These are phyloP conservation scores for Trichoderma reesei DNA, from an alignment of 495 filamentous ascomycete species.

Conservation along the genomic window DNA sequence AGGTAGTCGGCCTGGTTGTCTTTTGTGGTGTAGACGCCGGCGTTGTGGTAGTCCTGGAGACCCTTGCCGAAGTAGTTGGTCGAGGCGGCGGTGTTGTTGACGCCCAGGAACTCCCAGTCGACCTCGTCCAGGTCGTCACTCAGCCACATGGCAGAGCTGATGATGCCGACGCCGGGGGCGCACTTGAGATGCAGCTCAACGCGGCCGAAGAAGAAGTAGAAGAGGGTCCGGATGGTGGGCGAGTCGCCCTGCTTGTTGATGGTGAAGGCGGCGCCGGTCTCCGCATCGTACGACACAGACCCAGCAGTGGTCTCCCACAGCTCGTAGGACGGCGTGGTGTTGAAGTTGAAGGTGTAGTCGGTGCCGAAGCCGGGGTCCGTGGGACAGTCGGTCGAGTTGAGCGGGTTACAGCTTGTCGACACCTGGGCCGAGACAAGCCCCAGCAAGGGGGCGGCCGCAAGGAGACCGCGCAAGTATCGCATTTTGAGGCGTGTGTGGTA, in stretches of 20 bases:
- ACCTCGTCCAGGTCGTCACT: constrained; percentile 85
- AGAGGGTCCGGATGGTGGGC: constrained; percentile 62
- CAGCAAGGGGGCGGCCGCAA: constrained; percentile 32
- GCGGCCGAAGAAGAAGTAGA: constrained; percentile 71
- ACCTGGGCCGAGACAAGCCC: constrained; percentile 48
- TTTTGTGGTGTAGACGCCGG: constrained; percentile 44
- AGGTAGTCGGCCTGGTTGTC: constrained; percentile 46
- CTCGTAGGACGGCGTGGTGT: constrained; percentile 46
- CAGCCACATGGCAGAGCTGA: constrained; percentile 74
- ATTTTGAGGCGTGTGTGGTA: background rate
- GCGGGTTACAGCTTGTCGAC: constrained; percentile 57
- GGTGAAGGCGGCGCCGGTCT: constrained; percentile 58
- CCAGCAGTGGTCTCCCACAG: constrained; percentile 56
- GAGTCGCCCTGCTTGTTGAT: constrained; percentile 61
- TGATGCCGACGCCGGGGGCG: constrained; percentile 61
- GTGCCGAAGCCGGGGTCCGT: constrained; percentile 53
- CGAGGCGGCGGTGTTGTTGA: constrained; percentile 49
- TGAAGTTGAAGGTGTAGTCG: constrained; percentile 50
- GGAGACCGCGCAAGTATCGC: constrained; percentile 18
- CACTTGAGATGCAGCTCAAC: constrained; percentile 65
- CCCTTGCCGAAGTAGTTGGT: constrained; percentile 89
- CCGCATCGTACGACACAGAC: constrained; percentile 40
- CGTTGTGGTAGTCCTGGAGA: constrained; percentile 43
- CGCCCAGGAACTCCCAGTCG: constrained; percentile 80
- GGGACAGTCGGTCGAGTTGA: constrained; percentile 49